These are phyloP conservation scores for Ganoderma multipileum DNA, from an alignment of 1,284 basidiomycete species.

Conservation along the genomic window DNA sequence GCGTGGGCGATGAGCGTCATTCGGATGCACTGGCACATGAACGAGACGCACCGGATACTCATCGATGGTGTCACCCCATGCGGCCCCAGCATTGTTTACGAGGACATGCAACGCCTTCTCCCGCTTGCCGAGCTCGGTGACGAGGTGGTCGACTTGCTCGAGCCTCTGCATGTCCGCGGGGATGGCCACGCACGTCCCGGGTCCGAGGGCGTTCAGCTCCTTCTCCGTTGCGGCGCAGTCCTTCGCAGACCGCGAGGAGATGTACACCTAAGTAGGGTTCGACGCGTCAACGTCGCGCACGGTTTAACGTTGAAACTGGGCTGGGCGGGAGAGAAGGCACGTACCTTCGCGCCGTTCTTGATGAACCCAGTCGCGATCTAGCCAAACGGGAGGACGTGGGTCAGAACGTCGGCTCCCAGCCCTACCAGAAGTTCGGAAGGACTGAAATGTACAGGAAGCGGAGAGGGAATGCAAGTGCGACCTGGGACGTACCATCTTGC, in stretches of 20 bases:
- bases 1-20: background rate
- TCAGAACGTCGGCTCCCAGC: background rate
- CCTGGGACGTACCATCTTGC: conserved; percentile 60
- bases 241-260: conserved; percentile 65
- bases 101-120: conserved; percentile 67
- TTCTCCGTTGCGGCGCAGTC: conserved; percentile 64
- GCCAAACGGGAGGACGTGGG: background rate
- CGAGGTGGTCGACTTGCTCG: conserved; percentile 63
- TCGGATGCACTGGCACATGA: background rate
- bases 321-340: conserved; percentile 4
- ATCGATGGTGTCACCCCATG: conserved; percentile 66
- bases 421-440: too few species aligned
- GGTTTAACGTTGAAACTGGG: background rate
- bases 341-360: conserved; percentile 67
- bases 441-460: too few species aligned
- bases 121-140: conserved; percentile 53
- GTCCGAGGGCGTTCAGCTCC: conserved; percentile 60
- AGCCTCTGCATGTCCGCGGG: conserved; percentile 67
- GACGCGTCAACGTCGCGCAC: background rate
- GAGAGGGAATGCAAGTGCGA: background rate
- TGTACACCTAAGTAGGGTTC: conserved; percentile 47
- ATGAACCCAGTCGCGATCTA: conserved; percentile 76
- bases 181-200: conserved; percentile 63
- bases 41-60: conserved; percentile 54
- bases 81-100: conserved; percentile 75